Conservation (phyloP, 805 yeast species). For the Ogataea wickerhamii region DNA sequence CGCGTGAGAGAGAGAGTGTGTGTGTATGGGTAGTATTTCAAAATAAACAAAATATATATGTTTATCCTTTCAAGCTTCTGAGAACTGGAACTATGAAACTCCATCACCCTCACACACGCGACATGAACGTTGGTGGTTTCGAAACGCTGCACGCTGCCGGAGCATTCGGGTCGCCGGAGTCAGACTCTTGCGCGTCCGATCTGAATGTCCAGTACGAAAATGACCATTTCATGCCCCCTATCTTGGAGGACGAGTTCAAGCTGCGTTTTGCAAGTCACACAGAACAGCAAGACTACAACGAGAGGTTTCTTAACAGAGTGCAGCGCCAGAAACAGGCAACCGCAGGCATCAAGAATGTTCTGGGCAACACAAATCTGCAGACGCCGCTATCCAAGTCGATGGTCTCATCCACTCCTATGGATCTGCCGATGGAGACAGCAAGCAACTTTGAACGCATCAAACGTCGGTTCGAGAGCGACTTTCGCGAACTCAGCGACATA, state of each 20-base stretch:
- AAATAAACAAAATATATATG: no score
- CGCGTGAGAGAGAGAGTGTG: no score
- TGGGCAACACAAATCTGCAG: constrained; percentile 4
- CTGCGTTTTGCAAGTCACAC: constrained; percentile 1
- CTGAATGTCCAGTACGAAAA: constrained; percentile 2
- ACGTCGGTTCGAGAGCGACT: constrained; percentile 2
- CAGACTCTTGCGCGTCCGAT: constrained; percentile 4
- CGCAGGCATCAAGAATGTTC: background rate
- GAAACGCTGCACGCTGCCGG: background rate
- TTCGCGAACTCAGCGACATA: background rate
- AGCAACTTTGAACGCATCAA: constrained; percentile 4
- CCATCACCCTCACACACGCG: no score
- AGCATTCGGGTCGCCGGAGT: constrained; percentile 1
- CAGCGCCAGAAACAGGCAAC: background rate
- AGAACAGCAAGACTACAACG: constrained; percentile 3
- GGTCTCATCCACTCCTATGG: constrained; percentile 17
- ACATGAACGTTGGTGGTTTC: background rate
- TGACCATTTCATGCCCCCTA: constrained; percentile 4
- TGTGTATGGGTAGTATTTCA: no score
- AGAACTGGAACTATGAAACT: no score
- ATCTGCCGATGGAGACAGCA: background rate
- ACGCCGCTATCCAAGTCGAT: constrained; percentile 11
- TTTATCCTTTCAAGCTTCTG: no score
- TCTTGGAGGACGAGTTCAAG: constrained; percentile 7
- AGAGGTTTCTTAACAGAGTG: constrained; percentile 3